These are phyloP conservation scores for Lonicera japonica DNA, from an alignment of 129 eudicot species.

Conservation along the genomic window DNA sequence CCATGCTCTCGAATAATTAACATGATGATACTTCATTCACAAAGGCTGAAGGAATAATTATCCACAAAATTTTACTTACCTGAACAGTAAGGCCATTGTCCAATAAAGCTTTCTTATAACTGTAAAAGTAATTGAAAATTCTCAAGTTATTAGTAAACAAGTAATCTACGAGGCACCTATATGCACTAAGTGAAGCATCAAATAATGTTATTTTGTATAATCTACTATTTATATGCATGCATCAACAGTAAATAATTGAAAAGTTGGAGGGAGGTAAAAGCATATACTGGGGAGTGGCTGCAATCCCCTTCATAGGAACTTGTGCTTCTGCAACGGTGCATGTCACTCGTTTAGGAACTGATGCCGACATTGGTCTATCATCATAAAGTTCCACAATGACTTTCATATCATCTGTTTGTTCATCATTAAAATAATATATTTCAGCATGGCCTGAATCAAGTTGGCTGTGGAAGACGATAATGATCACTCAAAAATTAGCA, in stretches of 20 bases:
- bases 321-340: slow-evolving; percentile 84
- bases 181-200: not conserved
- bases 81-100: slow-evolving; percentile 88
- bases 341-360: slow-evolving; percentile 83
- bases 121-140: slow-evolving; percentile 29
- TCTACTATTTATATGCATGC: not conserved
- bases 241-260: not conserved
- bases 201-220: not conserved
- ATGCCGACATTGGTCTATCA: slow-evolving; percentile 77
- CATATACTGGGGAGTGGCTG: slow-evolving; percentile 95
- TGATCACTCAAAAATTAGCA: too few relatives aligned
- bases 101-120: slow-evolving; percentile 70
- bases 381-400: slow-evolving; percentile 66
- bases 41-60: not conserved
- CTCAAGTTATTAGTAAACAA: slow-evolving; percentile 1
- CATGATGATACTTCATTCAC: not conserved
- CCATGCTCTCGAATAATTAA: not conserved
- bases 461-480: not conserved
- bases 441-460: slow-evolving; percentile 2
- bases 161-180: not conserved
- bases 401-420: slow-evolving; percentile 64
- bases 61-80: slow-evolving; percentile 27
- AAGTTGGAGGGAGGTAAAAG: slow-evolving; percentile 3
- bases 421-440: slow-evolving; percentile 7
- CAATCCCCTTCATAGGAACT: slow-evolving; percentile 54